Base-by-base conservation (phyloP, 768 basidiomycete species). In the Pulveroboletus sp. region DNA sequence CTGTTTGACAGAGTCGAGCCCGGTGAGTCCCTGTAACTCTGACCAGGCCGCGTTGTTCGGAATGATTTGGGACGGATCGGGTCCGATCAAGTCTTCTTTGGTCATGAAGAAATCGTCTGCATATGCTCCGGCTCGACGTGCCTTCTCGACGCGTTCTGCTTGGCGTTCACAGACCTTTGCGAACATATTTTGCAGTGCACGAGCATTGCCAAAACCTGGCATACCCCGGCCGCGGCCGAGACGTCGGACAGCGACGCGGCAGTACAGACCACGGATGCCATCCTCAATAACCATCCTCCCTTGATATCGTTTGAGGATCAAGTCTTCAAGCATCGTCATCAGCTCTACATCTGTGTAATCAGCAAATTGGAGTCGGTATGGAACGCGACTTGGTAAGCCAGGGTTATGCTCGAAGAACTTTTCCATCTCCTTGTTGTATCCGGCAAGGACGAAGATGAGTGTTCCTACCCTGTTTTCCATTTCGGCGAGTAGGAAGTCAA, bases 391-490 rank as follows among this genome's bases (percentile, higher is more conserved):
- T 8, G 68, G 65, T 11, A 87, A 62, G 2, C 85, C 85, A 3
- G 85, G 84, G 57, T 87, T 86, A 52, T 85, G 84, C 52, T 86
- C 84, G 51, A 87, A 86, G 68, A 87, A 87, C 39, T 74, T 79
- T 55, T 87, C 85, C 86, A 87, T 86, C 63, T 87, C 72, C 47
- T 77, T 81, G 61, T 69, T 76, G 61, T 87, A 87, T 5, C 85
- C 85, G 0, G 86, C 85, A 2, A 87, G 70, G 47, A 87, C 78
- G 66, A 87, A 87, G 10, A 85, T 80, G 6, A 86, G 55, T 6
- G 69, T 78, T 6, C 83, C 86, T 4, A 81, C 71, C 31, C 76
- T 73, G 58, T 86, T 86, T 57, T 86, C 84, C 81, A 87, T 86
- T 62, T 87, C 85, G 0, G 85, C 83, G 1, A 87, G 73, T 0